Evolutionary conservation across 2,329 filamentous ascomycete genomes (phyloP).

Genomic region (Colletotrichum orchidophilum): DNA sequence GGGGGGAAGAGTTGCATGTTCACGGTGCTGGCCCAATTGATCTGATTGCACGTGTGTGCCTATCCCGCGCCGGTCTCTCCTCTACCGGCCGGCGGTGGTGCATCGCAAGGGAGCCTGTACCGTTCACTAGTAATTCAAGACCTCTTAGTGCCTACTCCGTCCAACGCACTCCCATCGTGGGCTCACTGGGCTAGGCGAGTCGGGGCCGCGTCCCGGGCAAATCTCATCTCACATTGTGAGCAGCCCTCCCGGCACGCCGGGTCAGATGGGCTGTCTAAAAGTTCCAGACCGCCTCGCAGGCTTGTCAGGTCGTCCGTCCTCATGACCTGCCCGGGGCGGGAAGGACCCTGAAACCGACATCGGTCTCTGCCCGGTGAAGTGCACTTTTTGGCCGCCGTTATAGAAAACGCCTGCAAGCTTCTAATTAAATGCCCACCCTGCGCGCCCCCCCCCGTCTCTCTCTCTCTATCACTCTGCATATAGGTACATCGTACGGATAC

Average conservation of each 20-base stretch:
- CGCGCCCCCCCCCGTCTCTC: background rate
- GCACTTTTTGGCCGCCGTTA: background rate
- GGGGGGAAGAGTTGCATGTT: background rate
- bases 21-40: background rate
- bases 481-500: background rate
- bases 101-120: background rate
- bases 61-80: too few relatives aligned
- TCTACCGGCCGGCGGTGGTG: background rate
- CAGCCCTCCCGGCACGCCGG: background rate
- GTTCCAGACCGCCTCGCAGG: slow-evolving; percentile 28
- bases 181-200: background rate
- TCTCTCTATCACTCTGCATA: too few relatives aligned
- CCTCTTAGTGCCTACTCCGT: background rate
- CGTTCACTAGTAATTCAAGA: background rate
- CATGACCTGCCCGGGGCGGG: slow-evolving; percentile 24
- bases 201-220: background rate
- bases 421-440: background rate
- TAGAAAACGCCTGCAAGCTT: background rate
- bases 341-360: slow-evolving; percentile 33
- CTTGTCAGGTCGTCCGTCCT: slow-evolving; percentile 28
- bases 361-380: slow-evolving; percentile 13
- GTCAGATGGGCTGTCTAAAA: slow-evolving; percentile 17
- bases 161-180: background rate
- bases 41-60: background rate
- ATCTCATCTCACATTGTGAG: background rate